phyloP scores from a whole-genome alignment of 768 basidiomycete species.

The Collybia mongolica region DNA sequence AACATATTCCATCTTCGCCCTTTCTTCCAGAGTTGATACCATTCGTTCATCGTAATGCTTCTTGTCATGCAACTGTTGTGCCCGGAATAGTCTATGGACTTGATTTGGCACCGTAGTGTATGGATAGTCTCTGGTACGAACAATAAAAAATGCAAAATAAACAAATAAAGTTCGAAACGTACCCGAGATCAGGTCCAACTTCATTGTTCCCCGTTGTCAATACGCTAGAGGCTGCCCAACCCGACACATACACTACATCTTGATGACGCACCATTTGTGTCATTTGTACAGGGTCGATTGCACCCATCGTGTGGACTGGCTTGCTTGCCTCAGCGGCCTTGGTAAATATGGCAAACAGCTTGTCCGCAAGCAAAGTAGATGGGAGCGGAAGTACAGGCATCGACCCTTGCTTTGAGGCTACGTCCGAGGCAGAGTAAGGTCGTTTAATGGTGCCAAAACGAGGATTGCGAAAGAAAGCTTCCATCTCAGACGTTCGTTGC shows the following conservation, averaged over 20 bases:
- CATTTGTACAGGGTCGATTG: slow-evolving; percentile 93
- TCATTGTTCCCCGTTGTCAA: slow-evolving; percentile 90
- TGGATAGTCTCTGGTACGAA: slow-evolving; percentile 73
- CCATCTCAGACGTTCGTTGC: slow-evolving; percentile 59
- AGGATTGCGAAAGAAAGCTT: slow-evolving; percentile 71
- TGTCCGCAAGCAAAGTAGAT: slow-evolving; percentile 79
- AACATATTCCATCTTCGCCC: slow-evolving; percentile 71
- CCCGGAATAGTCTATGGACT: slow-evolving; percentile 87
- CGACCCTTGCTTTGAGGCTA: slow-evolving; percentile 89
- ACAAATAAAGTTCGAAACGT: slow-evolving; percentile 32
- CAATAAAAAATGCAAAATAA: not conserved
- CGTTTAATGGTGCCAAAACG: slow-evolving; percentile 74
- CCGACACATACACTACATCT: slow-evolving; percentile 89
- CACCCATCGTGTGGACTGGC: slow-evolving; percentile 90
- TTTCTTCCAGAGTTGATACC: slow-evolving; percentile 57
- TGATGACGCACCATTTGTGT: slow-evolving; percentile 89
- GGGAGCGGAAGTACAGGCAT: slow-evolving; percentile 76
- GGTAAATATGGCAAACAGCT: slow-evolving; percentile 70
- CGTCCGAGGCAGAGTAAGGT: slow-evolving; percentile 75
- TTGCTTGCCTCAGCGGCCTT: slow-evolving; percentile 58
- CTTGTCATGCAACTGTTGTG: slow-evolving; percentile 90
- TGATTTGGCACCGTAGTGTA: slow-evolving; percentile 97
- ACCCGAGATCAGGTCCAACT: slow-evolving; percentile 90
- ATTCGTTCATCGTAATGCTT: slow-evolving; percentile 90
- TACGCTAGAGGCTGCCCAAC: slow-evolving; percentile 87